phyloP scores from a whole-genome alignment of 129 eudicot species.

The Kitagawia praeruptora region DNA sequence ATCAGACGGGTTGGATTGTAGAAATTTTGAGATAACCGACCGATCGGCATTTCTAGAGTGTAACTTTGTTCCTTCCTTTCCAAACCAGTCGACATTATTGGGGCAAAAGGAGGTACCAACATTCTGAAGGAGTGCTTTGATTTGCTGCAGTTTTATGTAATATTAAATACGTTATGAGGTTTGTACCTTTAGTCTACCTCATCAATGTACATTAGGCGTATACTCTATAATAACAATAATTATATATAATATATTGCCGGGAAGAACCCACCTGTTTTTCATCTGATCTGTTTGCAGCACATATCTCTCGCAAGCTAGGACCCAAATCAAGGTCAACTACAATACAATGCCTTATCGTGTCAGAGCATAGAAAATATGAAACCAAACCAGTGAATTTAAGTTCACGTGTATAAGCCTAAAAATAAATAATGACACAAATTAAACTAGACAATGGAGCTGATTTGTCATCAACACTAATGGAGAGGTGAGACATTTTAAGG shows the following conservation, averaged over 20 bases:
- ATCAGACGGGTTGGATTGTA: constrained; percentile 78
- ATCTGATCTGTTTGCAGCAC: constrained; percentile 87
- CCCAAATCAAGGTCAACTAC: constrained; percentile 56
- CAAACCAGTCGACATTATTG: constrained; percentile 74
- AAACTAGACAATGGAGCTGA: neutral
- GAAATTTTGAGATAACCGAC: constrained; percentile 63
- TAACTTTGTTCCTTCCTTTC: constrained; percentile 39
- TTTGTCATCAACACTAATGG: neutral
- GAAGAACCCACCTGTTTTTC: constrained; percentile 63
- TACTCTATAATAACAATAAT: neutral
- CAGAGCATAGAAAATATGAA: neutral
- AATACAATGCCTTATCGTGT: constrained; percentile 10
- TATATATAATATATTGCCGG: neutral
- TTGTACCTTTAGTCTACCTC: constrained; percentile 5
- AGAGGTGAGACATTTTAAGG: neutral
- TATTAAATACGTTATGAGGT: neutral
- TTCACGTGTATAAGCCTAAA: neutral
- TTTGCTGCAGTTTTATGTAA: constrained; percentile 54
- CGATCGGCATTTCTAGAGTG: constrained; percentile 62
- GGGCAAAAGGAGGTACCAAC: constrained; percentile 90
- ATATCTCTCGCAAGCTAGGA: constrained; percentile 74
- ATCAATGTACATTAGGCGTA: constrained; percentile 1
- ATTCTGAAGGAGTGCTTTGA: constrained; percentile 76
- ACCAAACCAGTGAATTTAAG: neutral
- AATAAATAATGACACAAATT: neutral